These are phyloP conservation scores for Aspergillus clavatus DNA, from an alignment of 2,329 filamentous ascomycete species.

Conservation along the genomic window DNA sequence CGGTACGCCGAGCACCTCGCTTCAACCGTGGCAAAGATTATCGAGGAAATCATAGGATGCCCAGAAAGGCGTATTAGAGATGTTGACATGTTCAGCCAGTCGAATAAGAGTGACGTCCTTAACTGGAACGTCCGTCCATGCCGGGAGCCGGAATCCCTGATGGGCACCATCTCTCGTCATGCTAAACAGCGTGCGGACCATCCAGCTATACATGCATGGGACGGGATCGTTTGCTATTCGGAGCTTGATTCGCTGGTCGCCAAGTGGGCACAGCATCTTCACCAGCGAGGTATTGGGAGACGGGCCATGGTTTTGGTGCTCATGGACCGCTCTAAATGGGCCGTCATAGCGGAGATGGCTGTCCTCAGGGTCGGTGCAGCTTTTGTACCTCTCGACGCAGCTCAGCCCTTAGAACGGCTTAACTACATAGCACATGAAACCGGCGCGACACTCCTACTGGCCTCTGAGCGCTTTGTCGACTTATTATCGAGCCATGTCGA, in stretches of 20 bases:
- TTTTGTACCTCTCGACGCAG: slow-evolving; percentile 4
- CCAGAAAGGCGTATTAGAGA: too few relatives aligned
- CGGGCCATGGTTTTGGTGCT: neutral
- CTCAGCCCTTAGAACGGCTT: neutral
- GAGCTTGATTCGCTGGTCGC: neutral
- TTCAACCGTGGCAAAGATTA: too few relatives aligned
- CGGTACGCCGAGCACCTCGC: too few relatives aligned
- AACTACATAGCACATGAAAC: neutral
- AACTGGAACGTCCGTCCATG: too few relatives aligned
- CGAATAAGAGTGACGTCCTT: too few relatives aligned
- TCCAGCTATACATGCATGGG: neutral
- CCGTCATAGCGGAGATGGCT: slow-evolving; percentile 1
- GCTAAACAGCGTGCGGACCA: neutral
- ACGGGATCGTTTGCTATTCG: slow-evolving; percentile 1
- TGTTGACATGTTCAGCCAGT: too few relatives aligned
- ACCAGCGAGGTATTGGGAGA: neutral
- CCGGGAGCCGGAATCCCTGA: too few relatives aligned
- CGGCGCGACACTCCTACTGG: neutral
- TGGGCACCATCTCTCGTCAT: neutral
- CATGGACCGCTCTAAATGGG: slow-evolving; percentile 1
- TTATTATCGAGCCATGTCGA: neutral
- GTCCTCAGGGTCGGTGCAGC: slow-evolving; percentile 3
- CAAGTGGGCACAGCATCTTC: neutral
- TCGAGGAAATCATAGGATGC: too few relatives aligned
- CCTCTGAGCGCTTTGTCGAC: neutral